A percentile compares a stretch with the other conserved stretches of the same genome.
These are phyloP conservation scores for Corchorus olitorius DNA, from an alignment of 345 rosid species.

Conservation along the genomic window DNA sequence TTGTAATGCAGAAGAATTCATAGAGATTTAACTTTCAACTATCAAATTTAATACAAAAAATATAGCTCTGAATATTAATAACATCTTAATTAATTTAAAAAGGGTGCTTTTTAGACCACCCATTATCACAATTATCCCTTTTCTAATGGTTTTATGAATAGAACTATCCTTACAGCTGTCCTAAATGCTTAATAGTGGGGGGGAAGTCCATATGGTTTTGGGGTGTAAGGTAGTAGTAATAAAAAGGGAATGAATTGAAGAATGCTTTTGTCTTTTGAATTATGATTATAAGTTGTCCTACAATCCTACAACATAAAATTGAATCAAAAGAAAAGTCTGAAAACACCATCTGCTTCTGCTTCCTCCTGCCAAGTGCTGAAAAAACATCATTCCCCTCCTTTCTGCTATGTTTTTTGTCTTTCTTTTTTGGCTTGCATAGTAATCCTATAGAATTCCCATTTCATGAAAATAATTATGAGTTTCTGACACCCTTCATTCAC, in stretches of 20 bases:
- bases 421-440: background rate
- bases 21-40: too few relatives aligned
- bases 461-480: background rate
- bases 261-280: constrained; percentile 3
- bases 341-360: background rate
- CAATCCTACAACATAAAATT: background rate
- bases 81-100: too few relatives aligned
- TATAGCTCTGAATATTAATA: too few relatives aligned
- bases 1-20: too few relatives aligned
- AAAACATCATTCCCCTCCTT: background rate
- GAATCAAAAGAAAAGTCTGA: background rate
- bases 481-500: background rate
- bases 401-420: background rate
- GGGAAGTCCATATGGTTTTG: background rate
- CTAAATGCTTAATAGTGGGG: background rate
- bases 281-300: constrained; percentile 15
- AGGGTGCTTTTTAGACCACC: too few relatives aligned
- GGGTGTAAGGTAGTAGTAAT: background rate
- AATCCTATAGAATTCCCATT: background rate
- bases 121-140: too few relatives aligned
- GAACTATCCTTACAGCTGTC: background rate
- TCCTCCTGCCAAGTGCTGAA: background rate
- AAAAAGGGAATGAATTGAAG: background rate
- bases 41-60: too few relatives aligned
- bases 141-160: too few relatives aligned